Base-by-base conservation (phyloP, 2,329 filamentous ascomycete species). In the Neofusicoccum sp. region DNA sequence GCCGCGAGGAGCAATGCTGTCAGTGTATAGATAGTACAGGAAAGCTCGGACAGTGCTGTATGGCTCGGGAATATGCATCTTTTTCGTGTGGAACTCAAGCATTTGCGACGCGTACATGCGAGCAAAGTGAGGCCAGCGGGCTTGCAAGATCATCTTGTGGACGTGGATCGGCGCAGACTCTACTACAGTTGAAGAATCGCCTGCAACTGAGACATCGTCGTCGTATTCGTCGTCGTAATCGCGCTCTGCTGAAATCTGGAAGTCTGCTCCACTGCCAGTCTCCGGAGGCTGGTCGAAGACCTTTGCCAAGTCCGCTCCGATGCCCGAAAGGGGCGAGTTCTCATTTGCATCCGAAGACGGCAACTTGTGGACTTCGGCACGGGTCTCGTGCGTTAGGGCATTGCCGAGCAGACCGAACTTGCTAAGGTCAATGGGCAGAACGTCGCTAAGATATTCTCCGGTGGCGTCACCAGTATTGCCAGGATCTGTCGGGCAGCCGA, bases 11-110 rank as follows among this genome's bases (percentile, higher is more conserved):
- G 77, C 75, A 66, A 99, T 97, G 67, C 89, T 93, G 74, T 99
- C 95, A 0, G 95, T 97, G 76, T 99, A 99, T 1, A 99, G 84
- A 71, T 97, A 99, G 76, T 95, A 93, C 30, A 99, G 82, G 71
- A 99, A 99, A 0, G 93, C 91, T 67, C 91, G 92, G 48, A 99
- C 95, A 0, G 96, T 92, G 1, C 87, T 88, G 75, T 97, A 98
- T 0, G 93, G 93, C 70, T 99, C 96, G 0, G 95, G 93, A 45
- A 99, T 96, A 76, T 99, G 93, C 89, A 99, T 95, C 75, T 90
- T 92, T 70, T 95, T 95, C 14, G 91, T 95, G 72, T 99, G 95
- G 69, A 96, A 99, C 73, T 99, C 95, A 11, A 90, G 88, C 95
- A 99, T 99, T 71, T 97, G 92, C 4, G 93, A 87, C 56, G 89